A percentile compares a stretch with the other conserved stretches of the same genome.
phyloP scores from a whole-genome alignment of 192 early-diverging fungal genomes.

The Kappamyces sp. region DNA sequence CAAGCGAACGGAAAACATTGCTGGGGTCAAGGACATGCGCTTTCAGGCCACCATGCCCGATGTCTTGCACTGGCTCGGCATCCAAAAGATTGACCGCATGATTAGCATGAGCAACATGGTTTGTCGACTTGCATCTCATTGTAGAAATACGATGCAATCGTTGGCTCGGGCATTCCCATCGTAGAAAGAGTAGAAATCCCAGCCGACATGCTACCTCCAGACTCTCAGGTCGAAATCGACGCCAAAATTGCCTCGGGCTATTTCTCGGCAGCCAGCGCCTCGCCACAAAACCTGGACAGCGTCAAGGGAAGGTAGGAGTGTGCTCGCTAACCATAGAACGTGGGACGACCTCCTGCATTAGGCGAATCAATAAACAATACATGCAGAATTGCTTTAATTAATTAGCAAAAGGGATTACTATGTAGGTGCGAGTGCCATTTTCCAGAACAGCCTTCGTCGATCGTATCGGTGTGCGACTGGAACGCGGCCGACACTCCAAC shows the following conservation, averaged over 20 bases:
- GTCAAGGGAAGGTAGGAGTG: conserved; percentile 55
- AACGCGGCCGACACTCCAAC: too few species aligned
- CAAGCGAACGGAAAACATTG: conserved; percentile 74
- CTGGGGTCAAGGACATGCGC: conserved; percentile 91
- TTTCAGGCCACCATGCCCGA: conserved; percentile 98
- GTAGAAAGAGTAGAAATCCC: conserved; percentile 85
- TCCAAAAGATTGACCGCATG: conserved; percentile 88
- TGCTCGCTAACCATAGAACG: too few species aligned
- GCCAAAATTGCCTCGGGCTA: conserved; percentile 96
- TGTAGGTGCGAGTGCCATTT: too few species aligned
- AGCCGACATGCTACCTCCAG: conserved; percentile 79
- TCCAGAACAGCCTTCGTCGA: too few species aligned
- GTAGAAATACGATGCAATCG: conserved; percentile 89
- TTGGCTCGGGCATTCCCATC: conserved; percentile 79
- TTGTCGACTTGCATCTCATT: conserved; percentile 3
- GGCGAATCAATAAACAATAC: too few species aligned
- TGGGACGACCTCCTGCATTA: too few species aligned
- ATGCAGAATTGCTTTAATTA: too few species aligned
- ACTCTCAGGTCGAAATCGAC: conserved; percentile 91
- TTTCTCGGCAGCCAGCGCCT: conserved; percentile 64
- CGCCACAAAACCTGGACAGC: conserved; percentile 51
- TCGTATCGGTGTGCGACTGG: too few species aligned
- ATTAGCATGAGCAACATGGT: conserved; percentile 56
- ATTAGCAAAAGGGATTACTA: too few species aligned
- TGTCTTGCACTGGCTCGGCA: conserved; percentile 92